phyloP scores from a whole-genome alignment of 306 rosid genomes.

The Echinosophora koreensis region DNA sequence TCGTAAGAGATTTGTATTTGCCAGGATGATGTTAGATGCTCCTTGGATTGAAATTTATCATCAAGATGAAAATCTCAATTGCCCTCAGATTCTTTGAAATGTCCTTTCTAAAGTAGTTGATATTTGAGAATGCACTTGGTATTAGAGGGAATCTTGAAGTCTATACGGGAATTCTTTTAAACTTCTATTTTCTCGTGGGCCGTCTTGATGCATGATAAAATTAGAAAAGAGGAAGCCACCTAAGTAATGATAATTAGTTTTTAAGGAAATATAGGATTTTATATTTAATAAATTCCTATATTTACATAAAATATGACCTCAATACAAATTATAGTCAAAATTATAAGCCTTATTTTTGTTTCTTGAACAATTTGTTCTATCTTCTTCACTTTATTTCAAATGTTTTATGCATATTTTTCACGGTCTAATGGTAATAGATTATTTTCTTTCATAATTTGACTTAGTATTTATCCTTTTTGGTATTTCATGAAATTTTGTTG shows the following conservation, averaged over 20 bases:
- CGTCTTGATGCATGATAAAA: not conserved
- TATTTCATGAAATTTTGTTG: not conserved
- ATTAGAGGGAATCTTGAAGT: conserved; percentile 2
- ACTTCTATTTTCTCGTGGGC: not conserved
- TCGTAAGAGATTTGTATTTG: not conserved
- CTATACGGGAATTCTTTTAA: conserved; percentile 11
- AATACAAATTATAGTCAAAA: not conserved
- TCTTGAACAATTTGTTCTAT: conserved; percentile 3
- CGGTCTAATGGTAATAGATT: not conserved
- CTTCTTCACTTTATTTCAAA: not conserved
- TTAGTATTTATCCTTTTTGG: conserved; percentile 6
- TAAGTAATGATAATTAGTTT: conserved; percentile 12
- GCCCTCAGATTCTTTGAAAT: not conserved
- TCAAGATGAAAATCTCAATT: not conserved
- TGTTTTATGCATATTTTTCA: not conserved
- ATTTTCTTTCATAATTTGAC: not conserved
- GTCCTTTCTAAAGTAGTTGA: not conserved
- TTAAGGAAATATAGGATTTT: not conserved
- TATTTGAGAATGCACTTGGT: not conserved
- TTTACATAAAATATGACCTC: not conserved
- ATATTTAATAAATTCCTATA: not conserved
- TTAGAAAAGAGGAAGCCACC: conserved; percentile 10
- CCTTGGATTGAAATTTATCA: not conserved
- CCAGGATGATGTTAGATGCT: not conserved
- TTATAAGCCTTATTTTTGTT: not conserved